These are phyloP conservation scores for Castanopsis chinensis DNA, from an alignment of 306 rosid species.

Conservation along the genomic window DNA sequence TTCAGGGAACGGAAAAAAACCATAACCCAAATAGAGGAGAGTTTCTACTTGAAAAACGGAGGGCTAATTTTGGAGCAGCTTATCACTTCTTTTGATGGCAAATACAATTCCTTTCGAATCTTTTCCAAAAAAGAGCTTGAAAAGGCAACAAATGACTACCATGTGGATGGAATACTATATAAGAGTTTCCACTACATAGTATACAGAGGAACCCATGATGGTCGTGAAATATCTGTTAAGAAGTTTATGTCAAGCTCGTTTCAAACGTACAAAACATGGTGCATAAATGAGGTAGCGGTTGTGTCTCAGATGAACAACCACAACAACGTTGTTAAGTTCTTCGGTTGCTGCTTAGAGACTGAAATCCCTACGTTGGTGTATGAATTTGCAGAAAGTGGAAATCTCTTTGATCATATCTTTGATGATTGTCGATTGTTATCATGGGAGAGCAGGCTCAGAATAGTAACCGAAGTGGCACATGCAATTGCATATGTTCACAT, in stretches of 20 bases:
- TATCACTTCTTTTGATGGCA: too few relatives aligned
- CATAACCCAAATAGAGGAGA: too few relatives aligned
- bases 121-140: too few relatives aligned
- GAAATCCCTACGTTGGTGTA: conserved; percentile 10
- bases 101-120: too few relatives aligned
- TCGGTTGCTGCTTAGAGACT: conserved; percentile 15
- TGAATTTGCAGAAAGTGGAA: conserved; percentile 16
- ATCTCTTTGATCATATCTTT: neutral
- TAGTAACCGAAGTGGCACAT: conserved; percentile 10
- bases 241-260: neutral
- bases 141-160: too few relatives aligned
- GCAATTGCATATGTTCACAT: conserved; percentile 9
- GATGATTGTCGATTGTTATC: neutral
- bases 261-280: neutral
- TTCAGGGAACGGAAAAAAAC: too few relatives aligned
- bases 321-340: conserved; percentile 21
- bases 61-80: too few relatives aligned
- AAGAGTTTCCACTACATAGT: too few relatives aligned
- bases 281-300: conserved; percentile 4
- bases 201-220: too few relatives aligned
- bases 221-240: neutral
- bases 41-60: too few relatives aligned
- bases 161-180: too few relatives aligned
- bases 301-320: conserved; percentile 21
- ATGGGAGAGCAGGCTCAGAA: conserved; percentile 2